These are phyloP conservation scores for Symbiodinium pilosum DNA, from an alignment of 73 alveolate species.

Conservation along the genomic window DNA sequence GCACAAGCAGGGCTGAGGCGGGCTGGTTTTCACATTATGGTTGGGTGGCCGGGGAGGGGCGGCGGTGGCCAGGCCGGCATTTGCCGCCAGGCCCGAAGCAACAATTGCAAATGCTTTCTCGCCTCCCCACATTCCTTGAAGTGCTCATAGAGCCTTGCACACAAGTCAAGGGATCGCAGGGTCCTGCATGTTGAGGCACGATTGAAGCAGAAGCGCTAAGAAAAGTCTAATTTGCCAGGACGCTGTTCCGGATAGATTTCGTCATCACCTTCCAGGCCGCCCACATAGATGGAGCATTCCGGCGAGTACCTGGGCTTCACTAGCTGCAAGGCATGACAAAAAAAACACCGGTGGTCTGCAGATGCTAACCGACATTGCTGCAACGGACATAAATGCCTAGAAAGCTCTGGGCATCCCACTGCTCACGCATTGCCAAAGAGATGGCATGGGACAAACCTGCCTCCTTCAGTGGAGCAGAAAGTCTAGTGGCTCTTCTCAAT, in stretches of 20 bases:
- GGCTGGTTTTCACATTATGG: no score
- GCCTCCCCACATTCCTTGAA: constrained; percentile 94
- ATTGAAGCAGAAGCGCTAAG: not conserved
- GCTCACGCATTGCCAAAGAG: constrained; percentile 66
- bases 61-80: not conserved
- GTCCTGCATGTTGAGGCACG: not conserved
- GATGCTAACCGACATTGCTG: no score
- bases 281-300: constrained; percentile 80
- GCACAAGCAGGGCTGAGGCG: no score
- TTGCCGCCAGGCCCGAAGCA: not conserved
- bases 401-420: not conserved
- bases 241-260: constrained; percentile 77
- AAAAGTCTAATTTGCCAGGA: not conserved
- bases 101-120: not conserved
- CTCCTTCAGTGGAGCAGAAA: constrained; percentile 6
- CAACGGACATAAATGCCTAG: no score
- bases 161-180: no score
- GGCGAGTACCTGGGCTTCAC: constrained; percentile 31
- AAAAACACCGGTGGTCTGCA: no score
- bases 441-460: constrained; percentile 61
- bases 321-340: no score
- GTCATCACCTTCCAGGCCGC: constrained; percentile 79
- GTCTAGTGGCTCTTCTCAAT: no score
- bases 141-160: constrained; percentile 63
- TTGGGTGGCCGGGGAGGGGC: no score